Evolutionary conservation across 768 basidiomycete species (phyloP), one percentile per base, ranked within the genome.

Genomic region (Exsudoporus frostii): DNA sequence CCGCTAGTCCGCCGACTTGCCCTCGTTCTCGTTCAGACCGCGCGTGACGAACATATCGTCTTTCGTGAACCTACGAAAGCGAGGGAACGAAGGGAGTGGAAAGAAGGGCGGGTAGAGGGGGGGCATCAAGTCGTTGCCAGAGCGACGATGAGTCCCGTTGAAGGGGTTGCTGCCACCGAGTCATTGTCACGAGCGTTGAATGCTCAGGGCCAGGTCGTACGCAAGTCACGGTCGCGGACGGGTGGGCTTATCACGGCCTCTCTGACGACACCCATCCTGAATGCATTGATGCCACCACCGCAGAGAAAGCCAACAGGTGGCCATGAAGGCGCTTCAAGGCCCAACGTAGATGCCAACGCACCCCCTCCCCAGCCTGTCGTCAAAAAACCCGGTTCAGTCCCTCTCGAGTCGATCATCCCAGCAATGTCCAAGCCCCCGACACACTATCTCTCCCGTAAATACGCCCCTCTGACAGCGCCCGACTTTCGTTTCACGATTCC

Each of bases 321-420:
- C 2, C 30, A 54, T 29, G 68, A 74, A 37, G 63, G 63, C 43
- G 39, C 45, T 20, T 20, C 58, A 13, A 53, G 53, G 42, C 9
- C 50, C 20, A 58, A 47, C 20, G 34, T 30, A 5, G 66, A 67
- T 14, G 27, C 58, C 17, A 62, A 33, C 20, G 25, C 58, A 1
- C 48, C 47, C 5, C 29, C 57, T 19, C 52, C 69, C 1, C 61
- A 71, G 27, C 57, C 66, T 6, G 54, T 58, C 11, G 54, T 63
- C 8, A 73, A 48, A 25, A 73, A 69, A 57, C 74, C 62, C 8
- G 70, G 64, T 33, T 77, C 69, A 5, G 88, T 90, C 9, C 86
- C 89, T 5, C 74, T 91, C 10, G 89, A 92, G 62, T 86, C 85
- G 11, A 93, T 94, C 56, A 89, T 93, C 39, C 90, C 92, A 0